phyloP scores from a whole-genome alignment of 148 eudicot species.

The Polygonum maritimum region DNA sequence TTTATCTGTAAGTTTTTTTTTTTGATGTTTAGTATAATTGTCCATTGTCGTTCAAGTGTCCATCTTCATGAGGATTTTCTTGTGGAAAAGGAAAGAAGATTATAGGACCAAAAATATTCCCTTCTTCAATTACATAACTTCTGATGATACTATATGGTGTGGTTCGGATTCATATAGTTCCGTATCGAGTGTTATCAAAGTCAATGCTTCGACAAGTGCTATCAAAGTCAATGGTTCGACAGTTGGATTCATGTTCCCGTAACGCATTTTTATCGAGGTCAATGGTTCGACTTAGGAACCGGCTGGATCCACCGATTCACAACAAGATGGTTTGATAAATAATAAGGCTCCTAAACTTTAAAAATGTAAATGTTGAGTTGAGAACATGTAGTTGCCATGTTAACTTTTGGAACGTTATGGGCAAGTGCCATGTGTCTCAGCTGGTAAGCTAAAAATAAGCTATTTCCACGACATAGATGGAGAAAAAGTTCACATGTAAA shows the following conservation, averaged over 20 bases:
- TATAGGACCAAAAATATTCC: too few species aligned
- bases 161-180: too few species aligned
- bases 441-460: neutral
- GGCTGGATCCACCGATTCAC: too few species aligned
- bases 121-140: too few species aligned
- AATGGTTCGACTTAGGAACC: too few species aligned
- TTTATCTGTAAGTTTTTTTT: neutral
- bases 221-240: too few species aligned
- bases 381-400: conserved; percentile 2
- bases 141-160: too few species aligned
- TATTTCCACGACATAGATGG: neutral
- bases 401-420: neutral
- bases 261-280: too few species aligned
- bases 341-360: neutral
- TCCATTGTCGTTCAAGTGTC: neutral
- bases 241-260: too few species aligned
- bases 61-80: neutral
- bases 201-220: too few species aligned
- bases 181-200: too few species aligned
- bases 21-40: neutral
- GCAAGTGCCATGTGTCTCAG: neutral
- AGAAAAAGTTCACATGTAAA: neutral
- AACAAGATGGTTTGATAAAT: too few species aligned
- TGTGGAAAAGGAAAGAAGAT: neutral
- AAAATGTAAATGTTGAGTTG: neutral